A percentile compares a stretch with the other conserved stretches of the same genome.
These are phyloP conservation scores for Coriaria nepalensis DNA, from an alignment of 306 rosid species.

Conservation along the genomic window DNA sequence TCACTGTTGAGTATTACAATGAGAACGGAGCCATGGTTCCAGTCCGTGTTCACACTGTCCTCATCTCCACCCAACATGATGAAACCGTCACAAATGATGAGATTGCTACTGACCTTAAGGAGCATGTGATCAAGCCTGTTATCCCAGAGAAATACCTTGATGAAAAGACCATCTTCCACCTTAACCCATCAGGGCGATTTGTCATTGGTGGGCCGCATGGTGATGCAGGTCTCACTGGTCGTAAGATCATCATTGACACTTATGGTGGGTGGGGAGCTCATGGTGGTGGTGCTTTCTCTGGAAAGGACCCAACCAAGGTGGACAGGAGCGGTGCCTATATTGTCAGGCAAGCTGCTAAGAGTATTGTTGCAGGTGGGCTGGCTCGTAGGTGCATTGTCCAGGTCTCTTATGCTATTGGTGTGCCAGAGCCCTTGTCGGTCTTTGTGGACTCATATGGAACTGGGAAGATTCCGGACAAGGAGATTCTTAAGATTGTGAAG, in stretches of 20 bases:
- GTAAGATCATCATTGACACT: slow-evolving; percentile 94
- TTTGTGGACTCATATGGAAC: slow-evolving; percentile 76
- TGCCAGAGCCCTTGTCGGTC: slow-evolving; percentile 88
- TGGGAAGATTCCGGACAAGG: slow-evolving; percentile 90
- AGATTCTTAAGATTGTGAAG: slow-evolving; percentile 80
- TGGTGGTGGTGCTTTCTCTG: slow-evolving; percentile 99
- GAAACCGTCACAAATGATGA: slow-evolving; percentile 93
- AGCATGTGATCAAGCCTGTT: slow-evolving; percentile 95
- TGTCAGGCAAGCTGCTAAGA: slow-evolving; percentile 97
- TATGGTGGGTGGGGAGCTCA: slow-evolving; percentile 99
- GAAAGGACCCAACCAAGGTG: slow-evolving; percentile 99
- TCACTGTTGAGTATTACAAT: slow-evolving; percentile 82
- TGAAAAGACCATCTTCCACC: slow-evolving; percentile 97
- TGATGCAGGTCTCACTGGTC: slow-evolving; percentile 98
- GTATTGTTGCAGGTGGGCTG: slow-evolving; percentile 79
- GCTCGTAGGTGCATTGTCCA: slow-evolving; percentile 94
- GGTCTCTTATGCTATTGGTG: slow-evolving; percentile 97
- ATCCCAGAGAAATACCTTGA: slow-evolving; percentile 93
- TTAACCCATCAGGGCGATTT: slow-evolving; percentile 97
- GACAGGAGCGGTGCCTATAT: slow-evolving; percentile 98
- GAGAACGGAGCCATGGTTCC: slow-evolving; percentile 96
- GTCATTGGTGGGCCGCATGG: slow-evolving; percentile 99
- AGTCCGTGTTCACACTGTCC: slow-evolving; percentile 92
- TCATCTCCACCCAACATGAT: slow-evolving; percentile 95
- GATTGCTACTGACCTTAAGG: slow-evolving; percentile 90